These are phyloP conservation scores for Cynara cardunculus DNA, from an alignment of 129 eudicot genomes.

Conservation along the genomic window DNA sequence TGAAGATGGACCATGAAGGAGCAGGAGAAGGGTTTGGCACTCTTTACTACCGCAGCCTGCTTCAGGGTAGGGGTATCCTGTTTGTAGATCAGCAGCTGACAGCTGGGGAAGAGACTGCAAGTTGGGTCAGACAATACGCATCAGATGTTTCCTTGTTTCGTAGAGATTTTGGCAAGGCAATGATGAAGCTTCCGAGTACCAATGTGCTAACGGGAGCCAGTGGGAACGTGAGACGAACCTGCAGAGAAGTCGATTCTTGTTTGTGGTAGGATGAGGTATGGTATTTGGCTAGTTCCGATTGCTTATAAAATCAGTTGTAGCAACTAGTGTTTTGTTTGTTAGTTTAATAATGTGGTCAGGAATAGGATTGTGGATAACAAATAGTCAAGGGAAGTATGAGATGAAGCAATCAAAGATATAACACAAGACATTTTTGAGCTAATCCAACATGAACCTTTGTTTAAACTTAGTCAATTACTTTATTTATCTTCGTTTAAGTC, in stretches of 20 bases:
- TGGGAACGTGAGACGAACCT: constrained; percentile 56
- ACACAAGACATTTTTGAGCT: too few relatives aligned
- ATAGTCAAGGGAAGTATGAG: background rate
- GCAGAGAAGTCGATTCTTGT: constrained; percentile 39
- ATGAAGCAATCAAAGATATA: background rate
- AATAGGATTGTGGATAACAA: background rate
- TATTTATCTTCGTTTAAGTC: too few relatives aligned
- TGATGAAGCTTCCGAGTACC: constrained; percentile 71
- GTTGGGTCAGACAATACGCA: constrained; percentile 69
- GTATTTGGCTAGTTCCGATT: constrained; percentile 10
- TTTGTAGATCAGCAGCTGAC: constrained; percentile 84
- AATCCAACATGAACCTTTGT: too few relatives aligned
- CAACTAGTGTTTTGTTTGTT: background rate
- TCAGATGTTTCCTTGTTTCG: constrained; percentile 54
- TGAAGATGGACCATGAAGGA: constrained; percentile 72
- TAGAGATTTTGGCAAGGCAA: constrained; percentile 57
- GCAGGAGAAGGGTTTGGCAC: constrained; percentile 61
- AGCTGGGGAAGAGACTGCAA: constrained; percentile 53
- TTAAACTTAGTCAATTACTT: too few relatives aligned
- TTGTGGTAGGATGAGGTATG: constrained; percentile 21
- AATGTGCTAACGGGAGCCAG: constrained; percentile 44
- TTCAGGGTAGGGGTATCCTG: constrained; percentile 61
- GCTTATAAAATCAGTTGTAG: background rate
- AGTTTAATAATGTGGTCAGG: background rate
- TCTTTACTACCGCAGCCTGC: constrained; percentile 58